A percentile compares a stretch with the other conserved stretches of the same genome.
Evolutionary conservation across 768 basidiomycete species (phyloP).

Genomic region (Suillus placidus): DNA sequence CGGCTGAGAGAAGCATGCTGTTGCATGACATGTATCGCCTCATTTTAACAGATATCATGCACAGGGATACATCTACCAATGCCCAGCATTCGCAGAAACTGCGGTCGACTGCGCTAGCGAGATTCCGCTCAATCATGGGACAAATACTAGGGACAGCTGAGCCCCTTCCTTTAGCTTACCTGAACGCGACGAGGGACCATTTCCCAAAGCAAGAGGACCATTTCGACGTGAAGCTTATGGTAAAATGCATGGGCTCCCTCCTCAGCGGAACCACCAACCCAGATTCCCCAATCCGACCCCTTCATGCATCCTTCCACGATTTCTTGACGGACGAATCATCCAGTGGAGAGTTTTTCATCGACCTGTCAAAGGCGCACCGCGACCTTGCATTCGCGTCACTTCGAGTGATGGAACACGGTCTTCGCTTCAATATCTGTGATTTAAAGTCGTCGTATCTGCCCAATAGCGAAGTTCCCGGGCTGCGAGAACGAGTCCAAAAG

Average conservation of each 20-base stretch:
- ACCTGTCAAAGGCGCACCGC: conserved; percentile 14
- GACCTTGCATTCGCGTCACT: conserved; percentile 28
- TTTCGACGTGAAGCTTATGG: neutral
- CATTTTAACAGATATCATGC: neutral
- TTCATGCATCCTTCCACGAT: conserved; percentile 34
- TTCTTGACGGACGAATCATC: conserved; percentile 21
- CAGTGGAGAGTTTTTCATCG: conserved; percentile 19
- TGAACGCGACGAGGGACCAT: neutral
- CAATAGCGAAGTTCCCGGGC: conserved; percentile 26
- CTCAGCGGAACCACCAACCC: conserved; percentile 9
- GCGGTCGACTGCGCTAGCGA: neutral
- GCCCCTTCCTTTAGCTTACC: neutral
- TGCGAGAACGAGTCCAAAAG: neutral
- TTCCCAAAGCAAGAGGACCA: neutral
- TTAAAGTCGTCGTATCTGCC: conserved; percentile 32
- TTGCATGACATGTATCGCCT: neutral
- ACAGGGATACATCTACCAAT: neutral
- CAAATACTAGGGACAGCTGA: conserved; percentile 6
- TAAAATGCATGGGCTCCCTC: conserved; percentile 10
- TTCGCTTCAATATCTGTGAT: conserved; percentile 41
- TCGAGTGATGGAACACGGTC: conserved; percentile 29
- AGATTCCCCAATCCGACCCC: conserved; percentile 16
- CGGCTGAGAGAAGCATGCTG: neutral
- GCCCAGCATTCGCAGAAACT: neutral
- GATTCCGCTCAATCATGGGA: conserved; percentile 3